Percentiles rank a stretch among this genome's conserved stretches.
Evolutionary conservation across 352 stramenopile genomes (phyloP).

Genomic region (Peronosclerospora sorghi): DNA sequence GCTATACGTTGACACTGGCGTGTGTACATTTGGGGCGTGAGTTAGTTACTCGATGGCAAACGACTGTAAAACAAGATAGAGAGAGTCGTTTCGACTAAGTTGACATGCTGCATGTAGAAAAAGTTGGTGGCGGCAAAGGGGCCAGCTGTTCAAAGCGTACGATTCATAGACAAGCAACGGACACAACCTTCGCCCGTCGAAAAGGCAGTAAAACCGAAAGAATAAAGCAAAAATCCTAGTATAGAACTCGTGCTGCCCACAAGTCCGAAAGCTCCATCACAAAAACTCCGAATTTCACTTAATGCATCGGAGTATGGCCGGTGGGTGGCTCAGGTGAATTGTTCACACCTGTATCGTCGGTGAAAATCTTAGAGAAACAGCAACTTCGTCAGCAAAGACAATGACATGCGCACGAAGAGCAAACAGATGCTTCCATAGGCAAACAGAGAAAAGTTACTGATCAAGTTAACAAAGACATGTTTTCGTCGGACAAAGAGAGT

Average conservation of each 20-base stretch:
- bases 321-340: constrained; percentile 2
- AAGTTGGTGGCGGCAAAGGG: constrained; percentile 17
- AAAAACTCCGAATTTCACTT: constrained; percentile 11
- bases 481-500: constrained; percentile 7
- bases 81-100: constrained; percentile 49
- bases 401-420: neutral
- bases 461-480: neutral
- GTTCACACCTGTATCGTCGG: constrained; percentile 3
- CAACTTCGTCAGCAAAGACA: constrained; percentile 17
- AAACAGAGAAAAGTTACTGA: neutral
- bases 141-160: neutral
- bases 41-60: constrained; percentile 78
- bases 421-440: too few relatives aligned
- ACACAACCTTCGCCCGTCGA: constrained; percentile 17
- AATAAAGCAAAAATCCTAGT: neutral
- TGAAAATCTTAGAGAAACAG: constrained; percentile 14
- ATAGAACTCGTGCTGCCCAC: neutral
- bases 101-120: constrained; percentile 21
- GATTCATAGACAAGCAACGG: constrained; percentile 18
- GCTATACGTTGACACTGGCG: constrained; percentile 52
- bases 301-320: neutral
- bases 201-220: constrained; percentile 19
- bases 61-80: constrained; percentile 60
- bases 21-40: constrained; percentile 80
- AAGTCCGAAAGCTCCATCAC: neutral